phyloP scores from a whole-genome alignment of 2,329 filamentous ascomycete genomes.

The Colletotrichum plurivorum region DNA sequence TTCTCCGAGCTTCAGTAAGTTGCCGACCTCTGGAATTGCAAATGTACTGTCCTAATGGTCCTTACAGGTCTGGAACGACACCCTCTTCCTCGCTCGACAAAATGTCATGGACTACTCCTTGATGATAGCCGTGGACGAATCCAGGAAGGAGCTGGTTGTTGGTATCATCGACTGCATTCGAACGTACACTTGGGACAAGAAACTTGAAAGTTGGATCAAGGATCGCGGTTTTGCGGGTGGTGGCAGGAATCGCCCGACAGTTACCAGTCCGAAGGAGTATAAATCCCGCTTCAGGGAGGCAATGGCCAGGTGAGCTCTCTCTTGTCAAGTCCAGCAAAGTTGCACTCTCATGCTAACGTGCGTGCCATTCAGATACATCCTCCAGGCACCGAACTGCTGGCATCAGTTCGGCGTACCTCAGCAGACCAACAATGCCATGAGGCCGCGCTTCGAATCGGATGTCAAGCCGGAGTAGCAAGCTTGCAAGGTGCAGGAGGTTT shows the following conservation, averaged over 20 bases:
- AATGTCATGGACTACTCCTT: conserved; percentile 99
- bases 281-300: conserved; percentile 95
- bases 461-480: conserved; percentile 17
- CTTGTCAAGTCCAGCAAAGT: neutral
- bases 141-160: conserved; percentile 90
- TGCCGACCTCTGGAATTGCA: neutral
- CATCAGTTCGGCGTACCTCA: conserved; percentile 70
- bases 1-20: conserved; percentile 82
- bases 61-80: conserved; percentile 87
- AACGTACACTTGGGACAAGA: conserved; percentile 99
- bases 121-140: conserved; percentile 97
- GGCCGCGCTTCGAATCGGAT: conserved; percentile 40
- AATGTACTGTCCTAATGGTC: neutral
- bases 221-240: conserved; percentile 87
- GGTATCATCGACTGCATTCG: conserved; percentile 99
- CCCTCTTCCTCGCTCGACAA: conserved; percentile 91
- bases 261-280: conserved; percentile 98
- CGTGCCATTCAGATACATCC: conserved; percentile 69
- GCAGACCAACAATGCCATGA: conserved; percentile 32
- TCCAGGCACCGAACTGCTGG: conserved; percentile 83
- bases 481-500: too few relatives aligned
- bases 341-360: conserved; percentile 17
- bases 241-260: conserved; percentile 88
- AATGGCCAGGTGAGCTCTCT: conserved; percentile 84
- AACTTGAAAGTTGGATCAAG: conserved; percentile 99